Evolutionary conservation across 176 grass and related monocot genomes (phyloP).

Genomic region (Triticum aestivum): DNA sequence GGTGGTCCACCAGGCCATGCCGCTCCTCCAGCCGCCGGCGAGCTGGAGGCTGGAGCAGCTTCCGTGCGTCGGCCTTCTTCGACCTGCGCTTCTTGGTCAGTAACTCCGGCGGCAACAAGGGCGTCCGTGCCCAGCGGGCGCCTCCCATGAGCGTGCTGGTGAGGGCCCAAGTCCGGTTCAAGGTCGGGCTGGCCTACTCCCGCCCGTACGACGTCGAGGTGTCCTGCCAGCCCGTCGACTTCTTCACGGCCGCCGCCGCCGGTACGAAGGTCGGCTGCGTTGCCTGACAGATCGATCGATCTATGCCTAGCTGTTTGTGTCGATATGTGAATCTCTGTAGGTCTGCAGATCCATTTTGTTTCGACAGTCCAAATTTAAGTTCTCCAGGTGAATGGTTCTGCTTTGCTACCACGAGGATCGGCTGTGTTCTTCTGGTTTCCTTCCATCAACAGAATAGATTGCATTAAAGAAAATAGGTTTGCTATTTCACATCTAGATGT

Average conservation of each 20-base stretch:
- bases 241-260: background rate
- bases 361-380: background rate
- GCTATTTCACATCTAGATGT: too few species aligned
- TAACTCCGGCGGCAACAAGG: too few species aligned
- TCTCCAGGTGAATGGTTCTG: background rate
- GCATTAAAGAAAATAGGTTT: too few species aligned
- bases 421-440: background rate
- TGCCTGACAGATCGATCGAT: background rate
- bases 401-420: background rate
- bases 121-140: background rate
- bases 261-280: background rate
- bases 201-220: slow-evolving; percentile 13
- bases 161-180: background rate
- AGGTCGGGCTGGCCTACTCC: background rate
- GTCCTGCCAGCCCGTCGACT: slow-evolving; percentile 14
- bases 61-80: background rate
- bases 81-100: too few species aligned
- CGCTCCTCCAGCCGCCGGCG: background rate
- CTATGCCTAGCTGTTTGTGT: background rate
- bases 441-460: background rate
- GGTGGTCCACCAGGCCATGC: background rate
- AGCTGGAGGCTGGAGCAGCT: background rate
- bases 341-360: background rate
- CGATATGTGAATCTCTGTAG: background rate
- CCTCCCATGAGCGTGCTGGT: background rate